Percentiles rank a stretch among this genome's conserved stretches.
phyloP scores from a whole-genome alignment of 148 eudicot genomes.

The Rhododendron molle region DNA sequence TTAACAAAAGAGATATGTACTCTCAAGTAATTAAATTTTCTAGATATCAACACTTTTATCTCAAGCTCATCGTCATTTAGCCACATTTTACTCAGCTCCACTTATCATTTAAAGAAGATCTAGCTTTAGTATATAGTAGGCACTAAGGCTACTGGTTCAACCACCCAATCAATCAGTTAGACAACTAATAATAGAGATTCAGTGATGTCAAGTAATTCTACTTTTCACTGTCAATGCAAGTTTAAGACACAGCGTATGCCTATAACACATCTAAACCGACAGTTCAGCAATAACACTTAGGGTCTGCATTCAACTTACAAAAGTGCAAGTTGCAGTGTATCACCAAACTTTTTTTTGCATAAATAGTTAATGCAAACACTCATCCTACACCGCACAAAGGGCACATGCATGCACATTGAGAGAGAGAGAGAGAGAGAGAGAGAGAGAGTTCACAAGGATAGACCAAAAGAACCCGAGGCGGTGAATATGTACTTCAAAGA shows the following conservation, averaged over 20 bases:
- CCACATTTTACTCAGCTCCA: neutral
- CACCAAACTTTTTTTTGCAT: neutral
- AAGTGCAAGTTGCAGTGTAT: neutral
- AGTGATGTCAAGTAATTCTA: neutral
- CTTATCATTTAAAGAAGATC: neutral
- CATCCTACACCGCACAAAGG: neutral
- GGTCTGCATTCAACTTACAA: neutral
- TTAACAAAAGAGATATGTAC: neutral
- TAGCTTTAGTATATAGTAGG: neutral
- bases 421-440: neutral
- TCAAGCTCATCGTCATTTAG: neutral
- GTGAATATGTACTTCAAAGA: neutral
- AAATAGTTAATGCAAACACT: neutral
- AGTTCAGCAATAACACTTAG: neutral
- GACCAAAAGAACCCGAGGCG: neutral
- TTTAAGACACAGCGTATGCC: neutral
- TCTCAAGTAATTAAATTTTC: neutral
- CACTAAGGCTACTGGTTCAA: slow-evolving; percentile 1
- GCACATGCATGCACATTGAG: neutral
- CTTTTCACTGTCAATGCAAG: neutral
- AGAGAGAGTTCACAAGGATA: too few species aligned
- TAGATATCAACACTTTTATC: neutral
- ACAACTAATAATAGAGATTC: neutral
- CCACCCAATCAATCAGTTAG: neutral
- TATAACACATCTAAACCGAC: neutral